Evolutionary conservation across 2,329 filamentous ascomycete species (phyloP).

Genomic region (Ophiostoma quercus): DNA sequence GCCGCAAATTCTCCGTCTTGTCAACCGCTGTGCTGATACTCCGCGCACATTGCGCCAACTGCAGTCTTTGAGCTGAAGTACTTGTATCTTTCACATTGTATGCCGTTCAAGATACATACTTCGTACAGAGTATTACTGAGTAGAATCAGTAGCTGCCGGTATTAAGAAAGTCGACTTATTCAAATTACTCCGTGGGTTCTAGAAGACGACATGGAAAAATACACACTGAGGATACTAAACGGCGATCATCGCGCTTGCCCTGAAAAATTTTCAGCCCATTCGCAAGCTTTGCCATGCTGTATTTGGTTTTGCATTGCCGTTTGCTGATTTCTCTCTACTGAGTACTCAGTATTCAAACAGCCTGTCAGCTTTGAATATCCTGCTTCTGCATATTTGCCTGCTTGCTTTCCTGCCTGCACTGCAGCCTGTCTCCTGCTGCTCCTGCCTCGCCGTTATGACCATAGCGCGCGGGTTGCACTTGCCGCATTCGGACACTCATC

Average conservation of each 20-base stretch:
- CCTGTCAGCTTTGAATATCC: neutral
- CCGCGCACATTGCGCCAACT: neutral
- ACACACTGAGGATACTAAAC: neutral
- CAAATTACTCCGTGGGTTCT: neutral
- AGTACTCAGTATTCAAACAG: neutral
- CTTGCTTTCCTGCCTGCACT: too few relatives aligned
- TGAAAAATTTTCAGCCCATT: neutral
- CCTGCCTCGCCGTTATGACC: neutral
- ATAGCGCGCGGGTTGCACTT: constrained; percentile 13
- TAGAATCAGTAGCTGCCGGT: too few relatives aligned
- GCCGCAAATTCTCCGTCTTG: constrained; percentile 16
- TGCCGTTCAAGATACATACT: too few relatives aligned
- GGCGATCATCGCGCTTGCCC: neutral
- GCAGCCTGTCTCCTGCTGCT: neutral
- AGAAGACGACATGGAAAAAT: neutral
- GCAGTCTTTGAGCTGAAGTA: neutral
- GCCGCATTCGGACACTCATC: neutral
- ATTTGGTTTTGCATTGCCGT: neutral
- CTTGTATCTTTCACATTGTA: too few relatives aligned
- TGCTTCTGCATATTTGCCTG: neutral
- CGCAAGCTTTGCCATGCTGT: neutral
- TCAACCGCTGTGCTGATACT: neutral
- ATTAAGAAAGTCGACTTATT: too few relatives aligned
- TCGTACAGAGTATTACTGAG: too few relatives aligned
- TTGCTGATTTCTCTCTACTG: neutral